Evolutionary conservation across 352 stramenopile genomes (phyloP), one percentile per base, ranked within the genome.

Genomic region (Phytophthora pluvialis): DNA sequence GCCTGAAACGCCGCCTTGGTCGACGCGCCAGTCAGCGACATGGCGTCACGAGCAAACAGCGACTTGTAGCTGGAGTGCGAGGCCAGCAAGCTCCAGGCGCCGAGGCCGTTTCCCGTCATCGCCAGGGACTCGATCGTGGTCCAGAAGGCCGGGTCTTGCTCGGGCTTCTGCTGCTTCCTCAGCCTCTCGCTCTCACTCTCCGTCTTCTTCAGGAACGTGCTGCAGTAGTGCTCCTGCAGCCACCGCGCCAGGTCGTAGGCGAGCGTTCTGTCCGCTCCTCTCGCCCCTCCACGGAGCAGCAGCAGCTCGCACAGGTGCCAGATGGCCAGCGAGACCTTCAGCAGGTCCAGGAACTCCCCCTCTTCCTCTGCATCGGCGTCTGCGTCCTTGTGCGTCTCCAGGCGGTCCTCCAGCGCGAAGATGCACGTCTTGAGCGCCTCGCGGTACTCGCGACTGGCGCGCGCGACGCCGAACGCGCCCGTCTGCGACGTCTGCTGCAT

Each of bases 271-370:
- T 94, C 83, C 32, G 82, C 77, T 53, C 73, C 64, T 54, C 78
- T 73, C 5, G 67, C 63, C 36, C 80, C 80, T 42, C 73, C 70
- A 57, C 88, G 81, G 8, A 94, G 73, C 21, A 92, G 80, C 26
- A 93, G 68, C 43, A 94, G 64, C 63, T 94, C 86, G 29, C 86
- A 92, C 44, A 94, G 51, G 58, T 93, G 84, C 80, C 83, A 91
- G 15, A 94, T 76, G 15, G 86, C 84, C 28, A 94, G 68, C 38
- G 86, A 91, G 9, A 90, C 84, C 68, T 93, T 92, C 26, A 94
- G 56, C 51, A 93, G 58, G 38, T 91, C 77, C 18, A 86, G 54
- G 18, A 91, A 82, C 32, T 80, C 68, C 8, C 78, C 70, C 4
- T 88, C 78, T 3, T 80, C 73, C 1, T 86, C 60, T 16, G 35